Evolutionary conservation across 139 green algal species (phyloP), one percentile per base, ranked within the genome.

Genomic region (Picochlorum costavermella): DNA sequence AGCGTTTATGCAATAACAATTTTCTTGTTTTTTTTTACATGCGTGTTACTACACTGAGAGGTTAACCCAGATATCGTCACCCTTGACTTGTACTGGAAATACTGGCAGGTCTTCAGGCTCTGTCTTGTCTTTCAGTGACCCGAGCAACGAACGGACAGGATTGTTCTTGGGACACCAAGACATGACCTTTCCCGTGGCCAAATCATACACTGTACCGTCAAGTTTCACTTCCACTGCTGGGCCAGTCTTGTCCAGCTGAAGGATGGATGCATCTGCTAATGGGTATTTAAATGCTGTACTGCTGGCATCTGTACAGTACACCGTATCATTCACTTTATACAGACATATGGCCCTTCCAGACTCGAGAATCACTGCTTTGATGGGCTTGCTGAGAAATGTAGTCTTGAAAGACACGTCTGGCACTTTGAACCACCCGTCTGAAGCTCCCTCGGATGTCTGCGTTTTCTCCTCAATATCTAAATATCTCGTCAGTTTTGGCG

Each of bases 121-220:
- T n/a, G 17, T 57, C 36, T 64, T 60, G 51, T 75, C 73, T 58
- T 84, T 84, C 4, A 86, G 56, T 0, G 63, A 59, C 5, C 79
- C 79, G 17, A 84, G 31, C 1, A 86, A 28, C 50, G 61, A 61
- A 37, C 79, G 51, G 2, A 77, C 5, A 23, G 70, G 62, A 2
- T 71, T 86, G 64, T 78, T 86, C 59, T 76, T 79, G 55, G 79
- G 79, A 63, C 79, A 86, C 79, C 79, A 83, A n/a, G 65, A 58
- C 28, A 84, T 36, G 8, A 90, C 84, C 66, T 84, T 82, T 56
- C 84, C 84, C 1, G 79, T 87, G 2, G 65, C 65, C 2, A 91
- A 72, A 50, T 87, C 81, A 56, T 91, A 91, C 17, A 79, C 48
- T 14, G 83, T 91, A 11, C 84, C 84, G 53, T 91, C 84, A 50